Base-by-base conservation (phyloP, 1,284 basidiomycete genomes). In the Omphalotus olearius region DNA sequence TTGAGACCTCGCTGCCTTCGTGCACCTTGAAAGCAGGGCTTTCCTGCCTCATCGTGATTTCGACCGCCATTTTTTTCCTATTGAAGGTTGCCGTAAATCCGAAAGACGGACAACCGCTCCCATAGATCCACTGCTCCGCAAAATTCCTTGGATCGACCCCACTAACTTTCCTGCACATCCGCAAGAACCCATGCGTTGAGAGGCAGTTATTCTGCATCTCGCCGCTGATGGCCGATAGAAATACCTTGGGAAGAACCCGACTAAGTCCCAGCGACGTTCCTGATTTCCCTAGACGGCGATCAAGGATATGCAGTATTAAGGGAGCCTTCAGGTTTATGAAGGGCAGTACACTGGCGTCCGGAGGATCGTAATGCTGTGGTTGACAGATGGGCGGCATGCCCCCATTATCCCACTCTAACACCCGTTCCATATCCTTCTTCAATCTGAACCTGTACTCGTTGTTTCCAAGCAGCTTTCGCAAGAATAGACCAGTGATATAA, bases 121-220 rank as follows among this genome's bases (percentile, higher is more conserved):
- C 94, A 64, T 95, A 97, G 57, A 99, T 93, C 97, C 97, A 99
- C 67, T 99, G 96, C 64, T 98, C 93, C 23, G 92, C 89, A 65
- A 99, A 99, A 20, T 82, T 80, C 51, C 90, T 80, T 35, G 93
- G 79, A 65, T 98, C 96, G 16, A 93, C 84, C 10, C 91, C 89
- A 62, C 92, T 94, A 45, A 97, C 89, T 67, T 97, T 99, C 57
- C 94, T 79, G 65, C 96, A 99, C 39, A 85, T 93, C 49, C 94
- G 78, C 56, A 99, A 76, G 71, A 99, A 99, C 20, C 83, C 82
- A 58, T 91, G 86, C 0, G 97, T 99, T 5, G 93, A 93, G 6
- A 99, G 74, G 38, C 84, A 80, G 65, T 94, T 96, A 59, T 87
- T 85, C 6, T 79, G 78, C 65, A 97, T 79, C 64, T 98, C 94